Base-by-base conservation (phyloP, 2,329 filamentous ascomycete species). In the Apiospora marii region DNA sequence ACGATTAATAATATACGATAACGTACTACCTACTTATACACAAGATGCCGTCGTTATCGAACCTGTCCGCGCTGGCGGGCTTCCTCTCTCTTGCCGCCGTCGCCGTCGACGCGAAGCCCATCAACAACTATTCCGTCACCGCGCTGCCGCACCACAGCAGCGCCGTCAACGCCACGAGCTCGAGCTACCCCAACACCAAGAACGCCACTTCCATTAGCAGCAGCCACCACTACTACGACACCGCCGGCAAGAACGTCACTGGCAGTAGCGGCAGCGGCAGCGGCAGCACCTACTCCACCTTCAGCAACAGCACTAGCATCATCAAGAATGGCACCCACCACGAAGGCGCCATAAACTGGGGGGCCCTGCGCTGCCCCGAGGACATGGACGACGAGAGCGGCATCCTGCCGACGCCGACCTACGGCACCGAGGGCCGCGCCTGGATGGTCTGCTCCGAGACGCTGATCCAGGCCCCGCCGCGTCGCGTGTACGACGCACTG, bases 371-470 rank as follows among this genome's bases (percentile, higher is more conserved):
- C 37, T 73, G 72, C 27, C 69, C 72, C 4, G 24, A 48, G 8
- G 51, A 68, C 27, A 46, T 43, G 4, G 19, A 37, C 58, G 53
- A 30, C 30, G 16, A n/a, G 7, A 48, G 67, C 27, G 41, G 10
- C n/a, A 19, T 68, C 4, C 67, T 73, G 22, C 72, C 72, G 12
- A 73, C 76, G 0, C 74, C 75, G 16, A 75, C 74, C 3, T 78
- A 80, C 72, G 78, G 79, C 41, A 71, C 72, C 24, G 24, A 72
- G 6, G 75, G 72, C 27, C 73, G 73, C 4, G 71, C 77, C 22
- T 80, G 78, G 71, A 79, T 75, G 19, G 73, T 78, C 4, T 80
- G 79, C 70, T 70, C 77, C 2, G 75, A 77, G 22, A 68, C 77
- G 5, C 14, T 76, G 8, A 77, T 80, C 73, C 46, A 71, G 69